These are phyloP conservation scores for Pleodorina starrii DNA, from an alignment of 139 green algal species.

Conservation along the genomic window DNA sequence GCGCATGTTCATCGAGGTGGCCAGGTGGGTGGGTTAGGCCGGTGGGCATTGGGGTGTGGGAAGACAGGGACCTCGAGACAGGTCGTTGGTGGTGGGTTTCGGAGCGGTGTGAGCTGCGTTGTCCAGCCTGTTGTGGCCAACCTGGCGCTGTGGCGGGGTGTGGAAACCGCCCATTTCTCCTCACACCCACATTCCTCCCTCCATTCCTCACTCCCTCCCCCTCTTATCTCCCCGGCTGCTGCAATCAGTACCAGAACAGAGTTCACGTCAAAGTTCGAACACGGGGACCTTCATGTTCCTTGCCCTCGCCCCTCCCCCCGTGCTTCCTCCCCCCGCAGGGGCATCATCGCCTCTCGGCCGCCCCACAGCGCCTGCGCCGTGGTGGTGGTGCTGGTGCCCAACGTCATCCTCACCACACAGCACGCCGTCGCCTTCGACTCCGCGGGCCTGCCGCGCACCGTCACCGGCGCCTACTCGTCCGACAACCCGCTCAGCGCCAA, in stretches of 20 bases:
- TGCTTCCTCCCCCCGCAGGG: background rate
- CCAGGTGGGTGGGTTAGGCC: slow-evolving; percentile 34
- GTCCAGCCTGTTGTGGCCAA: background rate
- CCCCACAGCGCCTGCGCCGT: background rate
- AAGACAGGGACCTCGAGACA: background rate
- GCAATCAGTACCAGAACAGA: background rate
- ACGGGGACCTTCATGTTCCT: too few relatives aligned
- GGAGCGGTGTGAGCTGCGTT: background rate
- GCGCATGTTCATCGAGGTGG: slow-evolving; percentile 61
- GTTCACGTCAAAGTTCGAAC: too few relatives aligned
- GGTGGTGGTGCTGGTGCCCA: slow-evolving; percentile 58
- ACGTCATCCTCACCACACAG: slow-evolving; percentile 51
- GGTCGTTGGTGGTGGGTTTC: background rate
- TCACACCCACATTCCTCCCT: background rate
- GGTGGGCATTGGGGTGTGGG: background rate
- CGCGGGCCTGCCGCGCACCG: background rate
- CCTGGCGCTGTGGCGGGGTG: background rate
- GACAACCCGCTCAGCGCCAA: background rate
- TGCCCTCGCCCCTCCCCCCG: background rate
- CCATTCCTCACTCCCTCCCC: background rate
- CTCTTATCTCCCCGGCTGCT: background rate
- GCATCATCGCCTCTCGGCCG: background rate
- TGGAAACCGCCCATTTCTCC: background rate
- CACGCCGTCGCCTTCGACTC: slow-evolving; percentile 32
- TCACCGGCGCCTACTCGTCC: background rate